A percentile compares a stretch with the other conserved stretches of the same genome.
Conservation (phyloP, 805 yeast genomes). For the Saccharomycopsis sp. region DNA sequence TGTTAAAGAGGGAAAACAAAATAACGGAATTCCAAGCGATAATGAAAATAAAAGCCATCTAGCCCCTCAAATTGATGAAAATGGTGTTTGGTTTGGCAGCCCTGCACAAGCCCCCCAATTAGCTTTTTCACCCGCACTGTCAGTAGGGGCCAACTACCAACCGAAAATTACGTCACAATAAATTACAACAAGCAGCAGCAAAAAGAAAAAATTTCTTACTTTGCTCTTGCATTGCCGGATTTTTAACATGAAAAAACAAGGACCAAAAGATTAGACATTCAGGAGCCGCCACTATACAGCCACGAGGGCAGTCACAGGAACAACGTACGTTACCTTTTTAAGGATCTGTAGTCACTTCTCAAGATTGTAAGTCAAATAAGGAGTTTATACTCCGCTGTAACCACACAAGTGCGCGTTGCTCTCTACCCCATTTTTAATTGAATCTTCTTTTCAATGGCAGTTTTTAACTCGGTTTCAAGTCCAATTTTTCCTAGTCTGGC, state of each 20-base stretch:
- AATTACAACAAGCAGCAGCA: not conserved
- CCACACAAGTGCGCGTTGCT: too few species aligned
- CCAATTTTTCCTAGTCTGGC: not conserved
- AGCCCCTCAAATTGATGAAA: not conserved
- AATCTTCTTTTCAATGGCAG: not conserved
- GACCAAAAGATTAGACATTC: not conserved
- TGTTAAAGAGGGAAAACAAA: not conserved
- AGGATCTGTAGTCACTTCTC: not conserved
- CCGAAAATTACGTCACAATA: not conserved
- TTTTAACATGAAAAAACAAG: conserved; percentile 2
- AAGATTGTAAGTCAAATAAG: not conserved
- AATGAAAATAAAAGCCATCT: not conserved
- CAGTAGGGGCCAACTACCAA: not conserved
- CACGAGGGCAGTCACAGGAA: too few species aligned
- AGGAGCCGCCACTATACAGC: too few species aligned
- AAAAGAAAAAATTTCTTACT: not conserved
- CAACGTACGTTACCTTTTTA: not conserved
- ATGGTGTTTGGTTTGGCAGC: not conserved
- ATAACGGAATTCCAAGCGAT: not conserved
- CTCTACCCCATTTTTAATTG: not conserved
- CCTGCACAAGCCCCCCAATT: not conserved
- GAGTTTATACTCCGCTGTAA: too few species aligned
- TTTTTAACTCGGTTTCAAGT: not conserved
- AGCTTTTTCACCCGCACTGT: not conserved
- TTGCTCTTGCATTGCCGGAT: conserved; percentile 3